Evolutionary conservation across 495 filamentous ascomycete species (phyloP), one percentile per base, ranked within the genome.

Genomic region (Penicillium canariense): DNA sequence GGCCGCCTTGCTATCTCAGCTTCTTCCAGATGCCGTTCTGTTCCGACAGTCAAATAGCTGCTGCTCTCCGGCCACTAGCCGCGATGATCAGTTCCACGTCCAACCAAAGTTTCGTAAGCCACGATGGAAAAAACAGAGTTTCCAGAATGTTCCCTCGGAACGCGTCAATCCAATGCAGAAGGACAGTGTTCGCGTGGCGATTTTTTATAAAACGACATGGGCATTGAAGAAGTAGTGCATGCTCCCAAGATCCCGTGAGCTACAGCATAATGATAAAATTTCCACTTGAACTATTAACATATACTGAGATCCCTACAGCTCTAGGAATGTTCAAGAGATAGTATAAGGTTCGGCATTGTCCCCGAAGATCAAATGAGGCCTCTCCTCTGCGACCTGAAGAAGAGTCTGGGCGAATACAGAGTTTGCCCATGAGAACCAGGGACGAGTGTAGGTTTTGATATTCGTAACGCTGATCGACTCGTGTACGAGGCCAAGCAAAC

Each of bases 371-470:
- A 99, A 65, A 71, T 94, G 80, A 12, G 95, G 94, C 69, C 90
- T 90, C 69, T 93, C 75, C 62, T 83, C 82, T 0, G 91, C 94
- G 48, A 97, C 65, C 72, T 97, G 89, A 25, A 99, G 72, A 45
- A 99, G 89, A 5, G 92, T 96, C 74, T 95, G 88, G 11, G 93
- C 89, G 71, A 95, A 97, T 27, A 99, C 90, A 0, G 90, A 92
- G 61, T 97, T 97, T 15, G 94, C 94, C 94, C 93, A 97, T 11
- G 94, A 89, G 68, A 98, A 97, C 94, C 94, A 98, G 52, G 86
- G 87, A 49, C 89, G 78, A 10, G 93, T 96, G 68, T 94, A 97
- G 30, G 87, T 82, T 26, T 71, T 74, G 18, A 84, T 73, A 42
- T 80, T 76, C 43, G 91, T 84, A 10, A 97, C 94, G 65, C 96